Evolutionary conservation across 306 rosid species (phyloP), one percentile per base, ranked within the genome.

Genomic region (Heteromeles arbutifolia): DNA sequence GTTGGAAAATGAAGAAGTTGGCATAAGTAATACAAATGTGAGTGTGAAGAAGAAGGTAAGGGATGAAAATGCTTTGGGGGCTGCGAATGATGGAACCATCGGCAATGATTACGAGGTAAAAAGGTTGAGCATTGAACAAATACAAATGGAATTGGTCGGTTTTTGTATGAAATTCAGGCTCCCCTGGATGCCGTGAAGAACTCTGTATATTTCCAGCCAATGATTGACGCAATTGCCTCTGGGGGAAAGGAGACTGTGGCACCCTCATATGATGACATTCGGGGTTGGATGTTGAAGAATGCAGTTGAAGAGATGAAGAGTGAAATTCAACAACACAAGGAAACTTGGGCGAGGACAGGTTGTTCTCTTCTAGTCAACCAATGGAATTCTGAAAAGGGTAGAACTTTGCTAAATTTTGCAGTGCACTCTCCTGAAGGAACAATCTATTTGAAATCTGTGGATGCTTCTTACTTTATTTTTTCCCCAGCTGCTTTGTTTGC

Each of bases 111-210:
- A 17, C 31, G 56, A 45, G 19, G 43, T 43, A 19, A 71, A 41
- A 31, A 31, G 58, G 75, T 73, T 71, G 41, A 81, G 83, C 76
- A 84, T 52, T 74, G 86, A 64, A 66, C 71, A 74, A 22, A 70
- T 88, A 79, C 84, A 81, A 63, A 76, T 85, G 90, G 96, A 4
- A 87, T 91, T 70, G 93, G 96, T 28, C 75, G 93, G 79, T 91
- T 91, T 85, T 79, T 91, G 43, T 91, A 87, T 76, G 96, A 85
- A 69, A 82, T 91, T 71, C 93, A 89, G 63, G 91, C 87, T n/a
- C 89, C 93, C 68, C 76, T 81, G 54, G 93, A 85, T 82, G 90
- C 86, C 3, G 90, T 91, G 81, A 91, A 88, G 70, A 71, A 67
- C 79, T 91, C 91, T 1, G 80, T 88, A 72, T 88, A 84, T 84